These are phyloP conservation scores for Eucalyptus globulus DNA, from an alignment of 345 rosid species.

Conservation along the genomic window DNA sequence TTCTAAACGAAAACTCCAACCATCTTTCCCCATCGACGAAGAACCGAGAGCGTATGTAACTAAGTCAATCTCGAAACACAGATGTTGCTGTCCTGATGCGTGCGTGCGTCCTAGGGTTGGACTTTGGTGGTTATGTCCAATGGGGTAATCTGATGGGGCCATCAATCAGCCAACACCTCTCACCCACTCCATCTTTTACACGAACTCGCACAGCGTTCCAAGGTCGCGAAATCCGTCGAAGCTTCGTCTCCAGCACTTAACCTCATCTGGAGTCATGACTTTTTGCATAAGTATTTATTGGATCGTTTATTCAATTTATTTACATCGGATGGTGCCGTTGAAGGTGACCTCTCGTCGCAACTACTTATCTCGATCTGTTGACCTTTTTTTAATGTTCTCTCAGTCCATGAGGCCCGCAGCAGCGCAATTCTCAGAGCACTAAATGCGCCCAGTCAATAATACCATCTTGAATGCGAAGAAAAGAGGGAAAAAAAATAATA, in stretches of 20 bases:
- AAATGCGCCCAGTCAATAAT: neutral
- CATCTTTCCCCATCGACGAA: neutral
- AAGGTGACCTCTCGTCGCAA: neutral
- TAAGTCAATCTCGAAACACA: neutral
- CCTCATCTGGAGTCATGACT: neutral
- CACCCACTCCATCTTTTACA: neutral
- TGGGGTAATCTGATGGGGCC: neutral
- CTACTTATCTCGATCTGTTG: neutral
- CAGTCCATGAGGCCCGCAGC: neutral
- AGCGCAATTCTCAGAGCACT: neutral
- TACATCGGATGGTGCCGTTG: neutral
- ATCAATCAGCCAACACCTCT: neutral
- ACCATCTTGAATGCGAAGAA: neutral
- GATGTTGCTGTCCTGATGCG: neutral
- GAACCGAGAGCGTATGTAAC: neutral
- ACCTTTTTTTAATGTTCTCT: neutral
- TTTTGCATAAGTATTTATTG: neutral
- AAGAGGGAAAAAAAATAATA: neutral
- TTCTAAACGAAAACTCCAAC: neutral
- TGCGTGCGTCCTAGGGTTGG: neutral
- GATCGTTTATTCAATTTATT: neutral
- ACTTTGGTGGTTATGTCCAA: neutral
- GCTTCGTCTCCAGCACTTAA: neutral
- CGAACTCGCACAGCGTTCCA: neutral
- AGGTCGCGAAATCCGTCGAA: neutral